Evolutionary conservation across 345 rosid species (phyloP).

Genomic region (Eucalyptus cladocalyx): DNA sequence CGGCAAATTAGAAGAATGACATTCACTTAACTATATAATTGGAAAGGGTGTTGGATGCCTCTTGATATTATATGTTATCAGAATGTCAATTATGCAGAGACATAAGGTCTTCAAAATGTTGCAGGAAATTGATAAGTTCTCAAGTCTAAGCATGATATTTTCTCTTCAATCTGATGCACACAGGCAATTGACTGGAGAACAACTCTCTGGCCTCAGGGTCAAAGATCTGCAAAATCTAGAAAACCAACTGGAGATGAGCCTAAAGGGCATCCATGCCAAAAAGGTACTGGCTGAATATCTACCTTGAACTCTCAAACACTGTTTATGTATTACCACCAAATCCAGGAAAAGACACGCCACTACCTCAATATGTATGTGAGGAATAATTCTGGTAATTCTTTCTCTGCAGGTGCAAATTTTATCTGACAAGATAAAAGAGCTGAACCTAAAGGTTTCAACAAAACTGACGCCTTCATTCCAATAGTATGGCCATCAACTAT

Average conservation of each 20-base stretch:
- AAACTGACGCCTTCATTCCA: neutral
- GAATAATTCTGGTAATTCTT: neutral
- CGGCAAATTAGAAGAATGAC: neutral
- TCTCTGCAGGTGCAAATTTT: conserved; percentile 9
- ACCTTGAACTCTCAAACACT: neutral
- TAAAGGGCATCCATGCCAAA: conserved; percentile 41
- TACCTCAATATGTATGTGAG: neutral
- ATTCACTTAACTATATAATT: neutral
- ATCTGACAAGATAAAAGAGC: neutral
- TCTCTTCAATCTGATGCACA: neutral
- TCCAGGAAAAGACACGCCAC: neutral
- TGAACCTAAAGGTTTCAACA: neutral
- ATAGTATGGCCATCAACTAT: neutral
- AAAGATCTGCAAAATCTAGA: conserved; percentile 51
- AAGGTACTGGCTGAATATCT: conserved; percentile 28
- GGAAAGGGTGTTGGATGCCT: neutral
- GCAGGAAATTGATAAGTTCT: neutral
- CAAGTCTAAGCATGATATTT: neutral
- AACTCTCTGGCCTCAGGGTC: conserved; percentile 45
- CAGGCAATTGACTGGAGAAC: conserved; percentile 81
- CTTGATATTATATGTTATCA: neutral
- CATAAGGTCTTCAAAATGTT: neutral
- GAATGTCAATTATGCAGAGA: neutral
- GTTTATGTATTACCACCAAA: neutral
- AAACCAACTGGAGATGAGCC: conserved; percentile 41